Base-by-base conservation (phyloP, 495 filamentous ascomycete species). In the Daldinia caldariorum region DNA sequence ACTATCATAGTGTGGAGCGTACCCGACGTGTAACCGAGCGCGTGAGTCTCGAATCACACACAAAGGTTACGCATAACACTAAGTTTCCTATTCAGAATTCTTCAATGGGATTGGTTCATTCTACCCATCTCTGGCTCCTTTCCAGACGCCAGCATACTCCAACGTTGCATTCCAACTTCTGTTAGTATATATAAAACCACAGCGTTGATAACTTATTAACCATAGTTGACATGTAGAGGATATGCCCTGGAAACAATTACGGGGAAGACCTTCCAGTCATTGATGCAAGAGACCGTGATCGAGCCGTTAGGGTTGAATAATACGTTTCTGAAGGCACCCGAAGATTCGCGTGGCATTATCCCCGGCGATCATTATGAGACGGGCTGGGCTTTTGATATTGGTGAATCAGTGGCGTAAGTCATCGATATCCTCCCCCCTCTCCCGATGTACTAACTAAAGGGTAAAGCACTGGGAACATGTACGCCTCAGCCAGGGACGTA, bases 391-490 rank as follows among this genome's bases (percentile, higher is more conserved):
- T 77, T 70, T 57, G 73, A 79, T 29, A 63, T 82, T 34, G 79
- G 72, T 0, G 77, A 82, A 66, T 78, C 80, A 6, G 67, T 71
- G 18, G 75, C 79, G 79, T 81, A 73, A 58, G 79, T 62, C 20
- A n/a, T 6, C 20, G 8, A 13, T 14, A 38, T 9, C 5, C 20
- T 4, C 12, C 22, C 61, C 50, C 29, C 72, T 71, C 22, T 14
- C 26, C 2, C n/a, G 5, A n/a, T 10, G 58, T 6, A 59, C 16
- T 66, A 26, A 70, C 38, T 41, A 3, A 10, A 7, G 38, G 4
- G 4, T 1, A 66, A 56, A 86, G 85, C 13, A 81, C 87, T 1
- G 88, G 88, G 29, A 88, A 87, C 51, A 80, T 89, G 35, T 89
- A 85, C 69, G 83, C 87, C 8, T 85, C 83, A 0, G 71, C 80